Evolutionary conservation across 805 yeast species (phyloP).

Genomic region (Ogataea methanolica): DNA sequence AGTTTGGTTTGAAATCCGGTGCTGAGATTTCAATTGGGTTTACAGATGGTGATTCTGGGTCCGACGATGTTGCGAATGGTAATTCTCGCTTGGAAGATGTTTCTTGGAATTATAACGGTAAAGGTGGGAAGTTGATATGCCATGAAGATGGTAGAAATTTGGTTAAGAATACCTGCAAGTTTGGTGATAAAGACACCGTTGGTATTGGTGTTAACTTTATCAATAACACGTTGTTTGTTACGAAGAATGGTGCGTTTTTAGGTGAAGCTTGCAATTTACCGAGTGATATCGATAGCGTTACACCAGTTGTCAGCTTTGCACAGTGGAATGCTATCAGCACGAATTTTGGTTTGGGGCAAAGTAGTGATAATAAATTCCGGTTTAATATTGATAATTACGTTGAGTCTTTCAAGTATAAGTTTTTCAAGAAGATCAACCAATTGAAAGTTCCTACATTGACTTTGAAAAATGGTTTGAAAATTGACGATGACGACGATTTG

Average conservation of each 20-base stretch:
- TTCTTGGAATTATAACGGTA: conserved; percentile 52
- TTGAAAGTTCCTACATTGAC: conserved; percentile 8
- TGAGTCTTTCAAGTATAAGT: conserved; percentile 30
- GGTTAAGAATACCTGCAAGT: conserved; percentile 38
- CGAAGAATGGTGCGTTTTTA: conserved; percentile 71
- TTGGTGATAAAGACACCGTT: conserved; percentile 57
- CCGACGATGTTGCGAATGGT: conserved; percentile 16
- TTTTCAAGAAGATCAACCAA: conserved; percentile 17
- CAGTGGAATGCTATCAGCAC: conserved; percentile 40
- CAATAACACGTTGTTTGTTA: conserved; percentile 60
- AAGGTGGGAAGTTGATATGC: conserved; percentile 40
- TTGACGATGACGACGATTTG: conserved; percentile 16
- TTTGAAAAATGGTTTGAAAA: conserved; percentile 4
- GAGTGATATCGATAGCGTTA: conserved; percentile 25
- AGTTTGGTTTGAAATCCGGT: conserved; percentile 30
- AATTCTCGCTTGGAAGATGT: conserved; percentile 46
- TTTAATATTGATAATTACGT: conserved; percentile 48
- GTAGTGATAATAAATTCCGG: conserved; percentile 30
- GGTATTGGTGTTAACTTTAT: conserved; percentile 82
- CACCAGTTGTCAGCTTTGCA: conserved; percentile 46
- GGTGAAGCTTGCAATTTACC: conserved; percentile 51
- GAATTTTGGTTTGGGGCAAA: conserved; percentile 46
- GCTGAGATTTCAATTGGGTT: conserved; percentile 44
- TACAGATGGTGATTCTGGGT: conserved; percentile 27
- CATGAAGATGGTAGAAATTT: conserved; percentile 33